These are phyloP conservation scores for Jaenimonas drosophilae DNA, from an alignment of 208 protist genomes.

Conservation along the genomic window DNA sequence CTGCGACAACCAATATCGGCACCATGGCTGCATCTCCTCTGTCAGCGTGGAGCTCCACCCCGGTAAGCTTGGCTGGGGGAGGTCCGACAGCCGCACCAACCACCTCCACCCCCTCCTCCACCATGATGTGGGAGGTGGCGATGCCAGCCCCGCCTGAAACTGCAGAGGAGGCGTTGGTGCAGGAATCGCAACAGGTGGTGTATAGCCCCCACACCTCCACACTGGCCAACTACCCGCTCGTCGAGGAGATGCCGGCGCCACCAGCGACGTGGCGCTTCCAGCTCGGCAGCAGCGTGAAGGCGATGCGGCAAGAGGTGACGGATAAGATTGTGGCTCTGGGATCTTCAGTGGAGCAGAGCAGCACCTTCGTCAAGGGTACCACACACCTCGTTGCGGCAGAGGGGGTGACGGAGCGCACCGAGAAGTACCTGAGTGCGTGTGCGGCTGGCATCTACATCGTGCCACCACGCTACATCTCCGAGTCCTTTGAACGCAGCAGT, in stretches of 20 bases:
- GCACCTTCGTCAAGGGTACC: constrained; percentile 20
- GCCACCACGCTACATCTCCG: constrained; percentile 51
- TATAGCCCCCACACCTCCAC: too few species aligned
- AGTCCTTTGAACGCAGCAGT: constrained; percentile 35
- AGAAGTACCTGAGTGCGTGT: constrained; percentile 67
- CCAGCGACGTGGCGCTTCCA: constrained; percentile 37
- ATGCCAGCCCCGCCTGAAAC: too few species aligned
- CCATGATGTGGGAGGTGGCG: too few species aligned
- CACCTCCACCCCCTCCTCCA: too few species aligned
- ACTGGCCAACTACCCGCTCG: neutral
- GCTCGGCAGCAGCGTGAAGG: constrained; percentile 46
- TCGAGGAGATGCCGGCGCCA: neutral
- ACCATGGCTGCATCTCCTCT: too few species aligned
- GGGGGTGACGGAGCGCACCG: constrained; percentile 60
- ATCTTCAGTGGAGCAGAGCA: constrained; percentile 27
- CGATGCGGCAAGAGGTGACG: constrained; percentile 21
- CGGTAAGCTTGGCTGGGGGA: too few species aligned
- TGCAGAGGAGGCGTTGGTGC: too few species aligned
- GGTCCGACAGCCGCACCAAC: too few species aligned
- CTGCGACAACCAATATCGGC: too few species aligned
- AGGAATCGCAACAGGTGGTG: too few species aligned
- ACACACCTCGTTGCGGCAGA: constrained; percentile 54
- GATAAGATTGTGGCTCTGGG: constrained; percentile 30
- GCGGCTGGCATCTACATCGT: constrained; percentile 52
- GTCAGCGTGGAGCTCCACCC: too few species aligned